Percentiles rank a stretch among this genome's conserved stretches.
Conservation (phyloP, 2,329 filamentous ascomycete genomes). For the Beauveria pseudobassiana region DNA sequence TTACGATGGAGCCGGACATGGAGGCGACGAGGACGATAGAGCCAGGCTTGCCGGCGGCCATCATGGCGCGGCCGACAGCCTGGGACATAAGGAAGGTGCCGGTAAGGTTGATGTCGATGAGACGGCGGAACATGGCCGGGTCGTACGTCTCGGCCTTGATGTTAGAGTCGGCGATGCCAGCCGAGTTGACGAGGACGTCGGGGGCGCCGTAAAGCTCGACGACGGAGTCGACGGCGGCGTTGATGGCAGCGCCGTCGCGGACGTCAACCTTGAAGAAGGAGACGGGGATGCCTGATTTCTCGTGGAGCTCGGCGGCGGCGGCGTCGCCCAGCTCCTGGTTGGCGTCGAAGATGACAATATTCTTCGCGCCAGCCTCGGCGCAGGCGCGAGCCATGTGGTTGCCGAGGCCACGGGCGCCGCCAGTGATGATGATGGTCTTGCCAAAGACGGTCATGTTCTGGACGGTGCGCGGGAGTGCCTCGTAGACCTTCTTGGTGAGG, state of each 20-base stretch:
- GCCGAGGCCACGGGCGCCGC: conserved; percentile 68
- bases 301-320: conserved; percentile 60
- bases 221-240: conserved; percentile 59
- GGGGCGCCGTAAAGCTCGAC: conserved; percentile 60
- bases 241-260: conserved; percentile 62
- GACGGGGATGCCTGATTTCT: conserved; percentile 65
- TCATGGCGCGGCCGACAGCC: conserved; percentile 65
- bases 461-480: conserved; percentile 55
- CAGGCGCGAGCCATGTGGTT: conserved; percentile 74
- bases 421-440: conserved; percentile 67
- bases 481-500: conserved; percentile 47
- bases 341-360: conserved; percentile 68
- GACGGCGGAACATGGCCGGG: conserved; percentile 65
- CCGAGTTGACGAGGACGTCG: conserved; percentile 72
- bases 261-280: conserved; percentile 76
- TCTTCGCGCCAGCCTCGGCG: conserved; percentile 67
- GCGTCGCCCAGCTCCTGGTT: conserved; percentile 68
- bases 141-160: conserved; percentile 75
- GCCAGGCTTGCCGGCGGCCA: conserved; percentile 61
- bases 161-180: conserved; percentile 77
- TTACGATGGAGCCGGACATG: conserved; percentile 79
- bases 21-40: conserved; percentile 70
- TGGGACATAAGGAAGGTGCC: conserved; percentile 73
- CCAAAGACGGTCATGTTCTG: conserved; percentile 61
- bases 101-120: conserved; percentile 77